Evolutionary conservation across 495 filamentous ascomycete species (phyloP).

Genomic region (Annulohypoxylon maeteangense): DNA sequence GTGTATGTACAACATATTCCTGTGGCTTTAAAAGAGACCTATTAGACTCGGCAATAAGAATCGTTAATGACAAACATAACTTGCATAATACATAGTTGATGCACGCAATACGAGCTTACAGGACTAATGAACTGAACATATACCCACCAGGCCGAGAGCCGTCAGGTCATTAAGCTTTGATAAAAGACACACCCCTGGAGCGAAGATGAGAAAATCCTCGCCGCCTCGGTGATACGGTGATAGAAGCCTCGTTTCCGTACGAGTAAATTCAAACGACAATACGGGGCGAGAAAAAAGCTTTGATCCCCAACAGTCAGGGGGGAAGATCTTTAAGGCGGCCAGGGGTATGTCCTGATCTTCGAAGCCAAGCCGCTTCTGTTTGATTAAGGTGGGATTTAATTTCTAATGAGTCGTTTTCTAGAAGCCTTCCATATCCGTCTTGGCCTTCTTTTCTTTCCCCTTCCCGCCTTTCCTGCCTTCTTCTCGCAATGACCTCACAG

Average conservation of each 20-base stretch:
- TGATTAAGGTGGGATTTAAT: conserved; percentile 44
- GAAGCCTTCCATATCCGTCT: conserved; percentile 38
- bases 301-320: conserved; percentile 11
- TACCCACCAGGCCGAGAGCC: conserved; percentile 12
- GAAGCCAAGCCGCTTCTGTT: conserved; percentile 24
- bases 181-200: conserved; percentile 17
- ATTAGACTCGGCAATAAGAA: conserved; percentile 7
- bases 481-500: conserved; percentile 28
- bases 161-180: conserved; percentile 6
- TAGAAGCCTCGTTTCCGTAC: conserved; percentile 35
- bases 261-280: conserved; percentile 33
- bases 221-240: conserved; percentile 14
- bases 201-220: conserved; percentile 9
- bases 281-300: conserved; percentile 17
- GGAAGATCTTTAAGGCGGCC: conserved; percentile 9
- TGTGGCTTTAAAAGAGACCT: conserved; percentile 35
- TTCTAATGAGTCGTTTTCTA: conserved; percentile 37
- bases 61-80: conserved; percentile 11
- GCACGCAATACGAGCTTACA: conserved; percentile 34
- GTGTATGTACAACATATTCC: conserved; percentile 4
- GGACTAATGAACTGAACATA: conserved; percentile 6
- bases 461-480: no score
- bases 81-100: conserved; percentile 22
- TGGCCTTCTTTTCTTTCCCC: conserved; percentile 23
- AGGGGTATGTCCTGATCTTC: conserved; percentile 37